Conservation (phyloP, 495 filamentous ascomycete species). For the Darksidea phi region DNA sequence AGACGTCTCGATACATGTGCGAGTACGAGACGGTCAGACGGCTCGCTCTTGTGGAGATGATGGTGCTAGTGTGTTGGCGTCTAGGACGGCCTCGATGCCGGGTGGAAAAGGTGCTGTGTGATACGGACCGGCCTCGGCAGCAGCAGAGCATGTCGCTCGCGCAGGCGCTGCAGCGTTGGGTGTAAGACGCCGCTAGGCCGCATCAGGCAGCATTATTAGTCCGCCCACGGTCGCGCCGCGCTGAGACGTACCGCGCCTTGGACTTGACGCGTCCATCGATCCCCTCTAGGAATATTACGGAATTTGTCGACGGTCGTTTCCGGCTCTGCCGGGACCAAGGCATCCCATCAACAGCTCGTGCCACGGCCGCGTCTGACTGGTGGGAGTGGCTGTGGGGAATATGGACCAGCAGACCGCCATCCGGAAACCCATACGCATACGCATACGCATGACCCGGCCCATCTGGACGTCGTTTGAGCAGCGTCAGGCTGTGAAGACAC, state of each 20-base stretch:
- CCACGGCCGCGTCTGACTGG: constrained; percentile 14
- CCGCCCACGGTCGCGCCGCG: constrained; percentile 21
- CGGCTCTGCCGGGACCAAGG: constrained; percentile 9
- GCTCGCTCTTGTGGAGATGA: constrained; percentile 9
- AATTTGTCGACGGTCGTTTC: constrained; percentile 15
- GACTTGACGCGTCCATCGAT: constrained; percentile 12
- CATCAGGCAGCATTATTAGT: constrained; percentile 32
- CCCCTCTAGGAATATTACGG: constrained; percentile 1
- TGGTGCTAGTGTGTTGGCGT: constrained; percentile 16
- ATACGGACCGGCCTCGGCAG: constrained; percentile 15
- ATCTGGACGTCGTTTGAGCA: constrained; percentile 19
- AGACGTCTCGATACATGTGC: no score
- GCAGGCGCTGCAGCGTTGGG: constrained; percentile 21
- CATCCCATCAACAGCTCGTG: constrained; percentile 6
- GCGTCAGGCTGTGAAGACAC: constrained; percentile 32
- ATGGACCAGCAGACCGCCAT: constrained; percentile 12
- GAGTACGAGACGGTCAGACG: constrained; percentile 4
- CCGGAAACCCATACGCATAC: constrained; percentile 14
- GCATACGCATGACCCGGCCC: constrained; percentile 12
- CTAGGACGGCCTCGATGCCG: background rate
- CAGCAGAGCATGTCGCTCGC: background rate
- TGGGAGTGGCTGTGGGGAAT: constrained; percentile 10
- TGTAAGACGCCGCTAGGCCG: constrained; percentile 22
- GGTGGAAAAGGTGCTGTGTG: constrained; percentile 1
- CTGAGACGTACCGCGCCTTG: constrained; percentile 35